phyloP scores from a whole-genome alignment of 208 protist species.

The Acanthamoeba royreba region DNA sequence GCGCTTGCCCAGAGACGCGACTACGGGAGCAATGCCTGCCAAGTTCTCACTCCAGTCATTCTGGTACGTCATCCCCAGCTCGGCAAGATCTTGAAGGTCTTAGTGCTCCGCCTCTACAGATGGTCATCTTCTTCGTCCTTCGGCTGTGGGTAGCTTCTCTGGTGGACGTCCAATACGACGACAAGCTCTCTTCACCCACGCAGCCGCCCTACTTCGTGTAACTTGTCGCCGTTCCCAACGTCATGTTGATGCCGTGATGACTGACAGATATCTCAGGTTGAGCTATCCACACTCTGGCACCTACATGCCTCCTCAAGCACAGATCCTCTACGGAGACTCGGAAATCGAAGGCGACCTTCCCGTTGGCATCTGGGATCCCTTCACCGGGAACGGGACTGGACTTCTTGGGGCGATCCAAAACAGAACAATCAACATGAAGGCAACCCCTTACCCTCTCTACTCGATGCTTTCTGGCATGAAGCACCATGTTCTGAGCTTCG shows the following conservation, averaged over 20 bases:
- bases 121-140: slow-evolving; percentile 23
- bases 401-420: background rate
- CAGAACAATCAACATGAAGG: background rate
- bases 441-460: background rate
- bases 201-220: background rate
- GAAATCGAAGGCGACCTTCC: background rate
- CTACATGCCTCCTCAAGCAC: background rate
- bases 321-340: background rate
- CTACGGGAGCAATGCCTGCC: slow-evolving; percentile 11
- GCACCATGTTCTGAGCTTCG: background rate
- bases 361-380: background rate
- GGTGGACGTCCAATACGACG: background rate
- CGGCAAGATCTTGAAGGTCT: background rate
- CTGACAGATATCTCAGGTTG: background rate
- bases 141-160: background rate
- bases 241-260: too few species aligned
- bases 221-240: background rate
- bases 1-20: background rate
- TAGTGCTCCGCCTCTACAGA: background rate
- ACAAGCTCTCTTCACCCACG: background rate
- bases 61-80: background rate
- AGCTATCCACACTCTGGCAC: background rate
- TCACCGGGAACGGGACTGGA: background rate
- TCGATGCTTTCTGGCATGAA: background rate
- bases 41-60: background rate